Base-by-base conservation (phyloP, 345 rosid species). In the Clarkia xantiana region DNA sequence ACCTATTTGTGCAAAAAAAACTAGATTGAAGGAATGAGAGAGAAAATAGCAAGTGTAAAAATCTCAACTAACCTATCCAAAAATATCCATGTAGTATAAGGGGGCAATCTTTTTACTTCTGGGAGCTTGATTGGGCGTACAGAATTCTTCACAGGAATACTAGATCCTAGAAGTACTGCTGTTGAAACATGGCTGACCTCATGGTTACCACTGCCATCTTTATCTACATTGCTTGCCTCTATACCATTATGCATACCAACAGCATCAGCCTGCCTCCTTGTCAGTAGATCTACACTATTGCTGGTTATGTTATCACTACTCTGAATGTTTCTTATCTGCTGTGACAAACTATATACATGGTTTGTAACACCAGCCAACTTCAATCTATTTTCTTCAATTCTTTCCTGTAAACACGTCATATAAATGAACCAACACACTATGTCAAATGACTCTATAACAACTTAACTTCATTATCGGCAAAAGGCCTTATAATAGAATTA, bases 51-150 rank as follows among this genome's bases (percentile, higher is more conserved):
- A 58, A 23, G 44, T 53, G 42, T 34, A 11, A 51, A 18, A 64
- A 59, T 52, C 16, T 41, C 18, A 47, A 59, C 70, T 43, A 55
- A 84, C 99, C 96, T 91, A 65, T 91, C 96, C 63, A 91, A 72
- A 65, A 91, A 91, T 42, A 84, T 70, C 96, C 96, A 91, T 9
- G 96, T 84, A 22, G 99, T 91, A 74, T 91, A 91, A 47, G 96
- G 94, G 11, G 96, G 82, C 62, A 91, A 62, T 59, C 79, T 82
- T 74, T 78, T 91, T 47, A 75, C 62, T 50, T 81, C 99, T 18
- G 80, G 63, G 39, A 91, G 80, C 60, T 84, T 91, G 61, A 82
- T 65, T 4, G 93, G 86, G 25, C 86, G 78, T 58, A 84, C 73
- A 46, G 83, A 71, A 70, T 74, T 79, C 63, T 82, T 87, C 39